A percentile compares a stretch with the other conserved stretches of the same genome.
phyloP scores from a whole-genome alignment of 257 asterid genomes.

The Solanum chaucha region DNA sequence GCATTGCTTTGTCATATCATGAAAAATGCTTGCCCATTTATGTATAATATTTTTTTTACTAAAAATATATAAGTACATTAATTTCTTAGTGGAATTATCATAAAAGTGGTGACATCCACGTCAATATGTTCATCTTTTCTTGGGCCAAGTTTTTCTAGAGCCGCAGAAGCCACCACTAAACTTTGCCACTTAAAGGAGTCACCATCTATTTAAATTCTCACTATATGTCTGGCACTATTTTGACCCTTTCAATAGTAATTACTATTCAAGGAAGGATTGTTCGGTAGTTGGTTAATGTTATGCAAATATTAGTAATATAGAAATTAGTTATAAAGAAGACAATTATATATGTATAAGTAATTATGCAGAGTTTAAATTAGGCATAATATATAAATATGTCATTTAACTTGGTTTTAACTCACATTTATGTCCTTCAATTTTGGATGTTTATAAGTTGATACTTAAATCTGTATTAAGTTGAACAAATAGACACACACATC shows the following conservation, averaged over 20 bases:
- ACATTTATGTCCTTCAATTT: not conserved
- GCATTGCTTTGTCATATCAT: not conserved
- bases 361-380: too few species aligned
- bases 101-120: constrained; percentile 21
- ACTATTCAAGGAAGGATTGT: not conserved
- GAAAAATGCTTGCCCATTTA: not conserved
- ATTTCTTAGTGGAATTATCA: constrained; percentile 3
- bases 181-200: not conserved
- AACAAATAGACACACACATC: too few species aligned
- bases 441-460: not conserved
- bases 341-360: too few species aligned
- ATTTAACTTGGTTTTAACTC: too few species aligned
- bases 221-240: not conserved
- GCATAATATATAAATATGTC: too few species aligned
- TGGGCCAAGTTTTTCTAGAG: not conserved
- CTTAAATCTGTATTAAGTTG: not conserved
- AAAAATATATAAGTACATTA: not conserved
- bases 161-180: not conserved
- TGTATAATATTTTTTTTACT: not conserved
- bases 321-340: too few species aligned
- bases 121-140: not conserved
- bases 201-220: not conserved
- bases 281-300: not conserved
- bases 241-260: not conserved
- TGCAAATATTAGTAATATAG: not conserved